Conservation (phyloP, 2,329 filamentous ascomycete species). For the Periconia macrospinosa region DNA sequence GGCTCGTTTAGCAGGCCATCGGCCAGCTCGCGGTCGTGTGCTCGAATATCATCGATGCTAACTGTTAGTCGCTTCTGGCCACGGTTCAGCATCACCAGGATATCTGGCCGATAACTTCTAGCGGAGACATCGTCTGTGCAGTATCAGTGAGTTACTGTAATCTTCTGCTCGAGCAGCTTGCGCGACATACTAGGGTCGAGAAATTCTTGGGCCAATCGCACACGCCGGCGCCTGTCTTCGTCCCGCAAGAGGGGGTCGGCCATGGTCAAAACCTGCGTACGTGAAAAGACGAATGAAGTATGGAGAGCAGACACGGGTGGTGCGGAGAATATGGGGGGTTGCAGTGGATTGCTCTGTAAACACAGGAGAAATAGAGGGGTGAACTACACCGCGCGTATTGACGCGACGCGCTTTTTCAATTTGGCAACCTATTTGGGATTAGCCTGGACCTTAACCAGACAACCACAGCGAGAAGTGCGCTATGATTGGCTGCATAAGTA, state of each 20-base stretch:
- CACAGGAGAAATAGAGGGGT: conserved; percentile 9
- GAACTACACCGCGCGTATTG: background rate
- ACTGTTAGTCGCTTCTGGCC: conserved; percentile 61
- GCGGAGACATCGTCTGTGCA: conserved; percentile 23
- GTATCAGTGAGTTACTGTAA: conserved; percentile 23
- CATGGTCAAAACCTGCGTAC: conserved; percentile 22
- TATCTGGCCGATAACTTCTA: conserved; percentile 84
- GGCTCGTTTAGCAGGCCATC: conserved; percentile 78
- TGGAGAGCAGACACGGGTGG: background rate
- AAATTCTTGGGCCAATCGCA: conserved; percentile 88
- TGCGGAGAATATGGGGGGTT: background rate
- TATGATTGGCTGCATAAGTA: too few species aligned
- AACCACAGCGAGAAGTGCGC: too few species aligned
- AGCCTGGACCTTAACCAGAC: conserved; percentile 1
- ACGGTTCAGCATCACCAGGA: conserved; percentile 73
- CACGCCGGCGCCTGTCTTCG: conserved; percentile 79
- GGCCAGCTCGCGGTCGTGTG: conserved; percentile 82
- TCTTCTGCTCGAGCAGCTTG: background rate
- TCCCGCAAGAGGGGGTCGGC: conserved; percentile 62
- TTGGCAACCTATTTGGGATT: conserved; percentile 20
- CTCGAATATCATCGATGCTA: conserved; percentile 82
- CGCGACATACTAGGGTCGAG: conserved; percentile 78
- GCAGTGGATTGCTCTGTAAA: conserved; percentile 6
- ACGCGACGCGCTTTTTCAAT: conserved; percentile 12
- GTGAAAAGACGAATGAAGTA: background rate